A percentile compares a stretch with the other conserved stretches of the same genome.
Evolutionary conservation across 2,329 filamentous ascomycete genomes (phyloP).

Genomic region (Fusarium solani-melongenae): DNA sequence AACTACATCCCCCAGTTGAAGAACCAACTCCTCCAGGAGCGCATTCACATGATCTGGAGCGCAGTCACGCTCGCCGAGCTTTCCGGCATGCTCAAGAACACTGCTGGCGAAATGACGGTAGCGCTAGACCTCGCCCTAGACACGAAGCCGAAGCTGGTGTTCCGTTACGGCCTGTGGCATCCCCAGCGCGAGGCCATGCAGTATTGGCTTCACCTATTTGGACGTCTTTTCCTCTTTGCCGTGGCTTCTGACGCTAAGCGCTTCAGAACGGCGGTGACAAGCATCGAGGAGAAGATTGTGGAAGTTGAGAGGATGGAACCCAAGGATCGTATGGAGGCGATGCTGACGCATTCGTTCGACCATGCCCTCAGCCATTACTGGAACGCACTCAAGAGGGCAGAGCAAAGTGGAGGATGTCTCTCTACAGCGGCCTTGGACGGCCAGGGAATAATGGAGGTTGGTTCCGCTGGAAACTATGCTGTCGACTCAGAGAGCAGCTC

Average conservation of each 20-base stretch:
- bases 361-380: constrained; percentile 19
- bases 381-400: constrained; percentile 6
- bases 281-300: background rate
- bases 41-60: constrained; percentile 28
- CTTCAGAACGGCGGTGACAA: constrained; percentile 1
- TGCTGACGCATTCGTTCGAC: constrained; percentile 17
- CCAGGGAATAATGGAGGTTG: constrained; percentile 8
- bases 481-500: background rate
- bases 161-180: constrained; percentile 29
- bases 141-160: constrained; percentile 4
- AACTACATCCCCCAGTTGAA: constrained; percentile 9
- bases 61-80: constrained; percentile 10
- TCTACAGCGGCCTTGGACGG: constrained; percentile 10
- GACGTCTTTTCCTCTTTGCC: constrained; percentile 19
- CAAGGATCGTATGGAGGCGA: constrained; percentile 11
- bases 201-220: constrained; percentile 27
- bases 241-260: background rate
- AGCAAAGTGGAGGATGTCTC: background rate
- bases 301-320: constrained; percentile 1
- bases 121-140: background rate
- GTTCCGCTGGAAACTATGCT: background rate
- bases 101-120: constrained; percentile 17
- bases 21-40: constrained; percentile 16
- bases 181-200: constrained; percentile 21
- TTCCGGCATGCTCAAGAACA: background rate